Base-by-base conservation (phyloP, 2,329 filamentous ascomycete species). In the Aspergillus bombycis region DNA sequence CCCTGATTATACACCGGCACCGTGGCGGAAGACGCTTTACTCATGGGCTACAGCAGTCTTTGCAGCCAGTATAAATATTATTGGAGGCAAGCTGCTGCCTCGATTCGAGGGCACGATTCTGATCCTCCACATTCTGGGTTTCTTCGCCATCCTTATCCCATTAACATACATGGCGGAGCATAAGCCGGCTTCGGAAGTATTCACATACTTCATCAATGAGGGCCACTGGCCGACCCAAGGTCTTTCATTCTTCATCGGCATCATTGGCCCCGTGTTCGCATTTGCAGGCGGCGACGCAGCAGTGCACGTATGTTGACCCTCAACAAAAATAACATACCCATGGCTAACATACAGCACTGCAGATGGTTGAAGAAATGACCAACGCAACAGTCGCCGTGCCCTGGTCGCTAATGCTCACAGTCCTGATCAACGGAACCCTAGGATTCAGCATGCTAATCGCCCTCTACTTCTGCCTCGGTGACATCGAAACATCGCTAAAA, bases 141-240 rank as follows among this genome's bases (percentile, higher is more conserved):
- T 85, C 70, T 83, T 86, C 60, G 83, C 79, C 0, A 82, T 85
- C 60, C 71, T 86, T 14, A 80, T 85, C 28, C 77, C 81, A 0
- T 70, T 85, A 5, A 75, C 79, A 63, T 74, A 79, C 1, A 73
- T 82, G 60, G 78, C 80, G 0, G 78, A 80, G 1, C 74, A 76
- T 12, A 77, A 79, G 46, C 75, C 78, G 19, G 74, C 80, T 0
- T 69, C 76, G 11, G 75, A 78, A 4, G 80, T 84, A 1, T 84
- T 86, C 61, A 79, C 79, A 2, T 72, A 77, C 1, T 85, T 86
- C 64, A 73, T 77, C n/a, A 84, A 86, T 61, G 61, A 71, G 19
- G 83, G 82, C 0, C 73, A 72, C 4, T 86, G 82, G 80, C 73
- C 73, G 1, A 81, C 72, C 3, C 73, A 78, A 30, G 72, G 65